phyloP scores from a whole-genome alignment of 2,329 filamentous ascomycete species.

The Beauveria sp. region DNA sequence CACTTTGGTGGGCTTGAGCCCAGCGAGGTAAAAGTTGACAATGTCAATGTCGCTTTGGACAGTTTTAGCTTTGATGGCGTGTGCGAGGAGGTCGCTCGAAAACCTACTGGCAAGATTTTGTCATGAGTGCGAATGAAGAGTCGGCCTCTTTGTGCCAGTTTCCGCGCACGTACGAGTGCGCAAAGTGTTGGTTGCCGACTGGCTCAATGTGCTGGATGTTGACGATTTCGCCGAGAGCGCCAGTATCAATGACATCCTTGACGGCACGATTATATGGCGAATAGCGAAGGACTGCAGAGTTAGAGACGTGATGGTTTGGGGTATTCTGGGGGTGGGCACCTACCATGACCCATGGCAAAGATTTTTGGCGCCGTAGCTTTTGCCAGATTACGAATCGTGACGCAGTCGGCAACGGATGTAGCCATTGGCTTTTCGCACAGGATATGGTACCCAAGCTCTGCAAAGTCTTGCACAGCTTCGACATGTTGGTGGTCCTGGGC shows the following conservation, averaged over 20 bases:
- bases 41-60: conserved; percentile 13
- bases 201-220: conserved; percentile 16
- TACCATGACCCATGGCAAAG: conserved; percentile 14
- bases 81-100: background rate
- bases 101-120: conserved; percentile 14
- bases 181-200: conserved; percentile 14
- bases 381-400: conserved; percentile 10
- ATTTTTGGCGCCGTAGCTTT: conserved; percentile 2
- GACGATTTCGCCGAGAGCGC: conserved; percentile 14
- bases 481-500: conserved; percentile 13
- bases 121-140: conserved; percentile 14
- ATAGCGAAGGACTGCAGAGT: conserved; percentile 10
- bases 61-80: background rate
- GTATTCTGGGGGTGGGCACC: background rate
- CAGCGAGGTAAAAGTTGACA: conserved; percentile 13
- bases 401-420: conserved; percentile 13
- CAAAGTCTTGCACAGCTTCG: conserved; percentile 29
- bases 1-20: conserved; percentile 12
- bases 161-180: conserved; percentile 15
- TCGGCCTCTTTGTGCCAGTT: conserved; percentile 14
- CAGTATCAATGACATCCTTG: conserved; percentile 14
- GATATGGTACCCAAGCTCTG: conserved; percentile 14
- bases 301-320: background rate
- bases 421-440: conserved; percentile 15
- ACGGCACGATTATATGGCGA: conserved; percentile 14